A percentile compares a stretch with the other conserved stretches of the same genome.
Conservation (phyloP, 2,329 filamentous ascomycete genomes). For the Leptographium flavum region DNA sequence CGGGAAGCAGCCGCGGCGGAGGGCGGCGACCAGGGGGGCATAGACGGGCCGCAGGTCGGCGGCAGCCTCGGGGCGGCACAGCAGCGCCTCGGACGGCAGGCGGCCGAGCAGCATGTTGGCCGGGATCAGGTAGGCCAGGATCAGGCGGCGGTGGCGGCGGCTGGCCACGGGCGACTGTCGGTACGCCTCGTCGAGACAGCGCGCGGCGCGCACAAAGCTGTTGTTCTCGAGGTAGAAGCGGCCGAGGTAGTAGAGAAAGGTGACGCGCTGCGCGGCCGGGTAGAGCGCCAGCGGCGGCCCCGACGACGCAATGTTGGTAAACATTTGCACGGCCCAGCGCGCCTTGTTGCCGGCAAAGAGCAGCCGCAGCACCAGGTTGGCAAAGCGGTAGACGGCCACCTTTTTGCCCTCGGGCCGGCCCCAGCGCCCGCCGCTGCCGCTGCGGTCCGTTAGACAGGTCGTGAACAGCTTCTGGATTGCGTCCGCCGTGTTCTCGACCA, state of each 20-base stretch:
- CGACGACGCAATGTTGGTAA: slow-evolving; percentile 72
- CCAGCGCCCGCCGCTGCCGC: slow-evolving; percentile 48
- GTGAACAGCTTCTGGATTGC: slow-evolving; percentile 84
- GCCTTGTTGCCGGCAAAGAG: slow-evolving; percentile 76
- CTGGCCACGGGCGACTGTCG: slow-evolving; percentile 48
- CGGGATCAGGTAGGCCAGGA: slow-evolving; percentile 72
- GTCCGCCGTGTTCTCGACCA: slow-evolving; percentile 79
- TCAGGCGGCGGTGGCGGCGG: slow-evolving; percentile 59
- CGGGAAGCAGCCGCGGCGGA: slow-evolving; percentile 56
- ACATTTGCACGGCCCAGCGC: slow-evolving; percentile 73
- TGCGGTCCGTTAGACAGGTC: slow-evolving; percentile 72
- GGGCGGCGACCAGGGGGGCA: slow-evolving; percentile 54
- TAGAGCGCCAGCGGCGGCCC: slow-evolving; percentile 72
- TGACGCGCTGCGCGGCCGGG: slow-evolving; percentile 74
- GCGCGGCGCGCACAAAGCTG: slow-evolving; percentile 64
- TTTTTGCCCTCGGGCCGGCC: slow-evolving; percentile 71
- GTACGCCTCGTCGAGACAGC: slow-evolving; percentile 68
- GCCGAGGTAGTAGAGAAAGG: slow-evolving; percentile 88
- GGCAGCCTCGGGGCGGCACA: slow-evolving; percentile 56
- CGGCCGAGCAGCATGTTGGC: slow-evolving; percentile 74
- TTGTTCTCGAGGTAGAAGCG: slow-evolving; percentile 78
- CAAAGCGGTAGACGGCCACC: slow-evolving; percentile 78
- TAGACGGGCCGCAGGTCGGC: slow-evolving; percentile 51
- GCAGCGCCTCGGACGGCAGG: slow-evolving; percentile 55
- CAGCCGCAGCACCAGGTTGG: slow-evolving; percentile 78